Evolutionary conservation across 2,329 filamentous ascomycete genomes (phyloP).

Genomic region (Rutstroemia sp.): DNA sequence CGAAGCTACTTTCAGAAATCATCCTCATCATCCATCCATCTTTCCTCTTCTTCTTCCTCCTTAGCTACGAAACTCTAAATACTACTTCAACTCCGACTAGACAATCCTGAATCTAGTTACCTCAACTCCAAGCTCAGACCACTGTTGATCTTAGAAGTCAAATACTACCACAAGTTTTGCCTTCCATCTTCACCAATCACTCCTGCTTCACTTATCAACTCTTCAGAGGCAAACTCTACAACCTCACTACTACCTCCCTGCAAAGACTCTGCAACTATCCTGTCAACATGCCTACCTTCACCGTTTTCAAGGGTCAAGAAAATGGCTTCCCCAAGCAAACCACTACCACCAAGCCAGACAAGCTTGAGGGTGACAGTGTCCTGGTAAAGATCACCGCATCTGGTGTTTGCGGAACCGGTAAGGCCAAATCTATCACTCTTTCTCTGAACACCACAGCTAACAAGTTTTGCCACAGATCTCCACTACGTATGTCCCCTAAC

Average conservation of each 20-base stretch:
- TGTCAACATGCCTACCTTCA: conserved; percentile 12
- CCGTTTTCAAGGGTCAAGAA: conserved; percentile 12
- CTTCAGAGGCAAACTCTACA: too few species aligned
- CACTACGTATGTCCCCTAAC: conserved; percentile 8
- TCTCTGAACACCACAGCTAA: not conserved
- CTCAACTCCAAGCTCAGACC: too few species aligned
- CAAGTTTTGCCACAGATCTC: conserved; percentile 1
- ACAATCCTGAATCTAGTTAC: too few species aligned
- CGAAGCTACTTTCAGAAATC: not conserved
- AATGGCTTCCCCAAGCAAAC: conserved; percentile 5
- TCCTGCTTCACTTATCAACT: too few species aligned
- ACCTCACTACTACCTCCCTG: not conserved
- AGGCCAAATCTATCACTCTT: too few species aligned
- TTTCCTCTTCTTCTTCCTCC: not conserved
- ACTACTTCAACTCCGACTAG: not conserved
- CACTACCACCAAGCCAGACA: conserved; percentile 10
- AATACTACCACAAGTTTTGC: too few species aligned
- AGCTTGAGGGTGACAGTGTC: conserved; percentile 10
- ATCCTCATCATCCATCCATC: not conserved
- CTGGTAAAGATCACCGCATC: conserved; percentile 12
- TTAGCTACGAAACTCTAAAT: not conserved
- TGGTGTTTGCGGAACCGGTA: conserved; percentile 12
- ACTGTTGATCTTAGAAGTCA: too few species aligned
- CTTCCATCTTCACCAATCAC: too few species aligned
- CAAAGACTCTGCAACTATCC: not conserved